Base-by-base conservation (phyloP, 139 green algal species). In the Picochlorum costavermella region DNA sequence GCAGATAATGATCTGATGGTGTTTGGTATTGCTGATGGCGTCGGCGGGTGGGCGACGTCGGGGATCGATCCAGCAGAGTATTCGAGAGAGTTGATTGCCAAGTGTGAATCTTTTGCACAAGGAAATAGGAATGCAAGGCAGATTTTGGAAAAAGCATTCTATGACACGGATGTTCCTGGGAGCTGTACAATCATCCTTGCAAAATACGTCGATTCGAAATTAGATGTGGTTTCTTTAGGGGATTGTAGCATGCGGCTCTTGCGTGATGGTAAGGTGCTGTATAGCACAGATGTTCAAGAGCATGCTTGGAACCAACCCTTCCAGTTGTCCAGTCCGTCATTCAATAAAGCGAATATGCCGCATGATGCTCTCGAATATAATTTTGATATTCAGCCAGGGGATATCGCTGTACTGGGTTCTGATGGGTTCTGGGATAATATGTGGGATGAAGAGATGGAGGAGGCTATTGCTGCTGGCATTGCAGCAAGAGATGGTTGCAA, bases 381-480 rank as follows among this genome's bases (percentile, higher is more conserved):
- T 29, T 16, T 93, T 40, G 55, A 59, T 46, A 37, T 69, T 6
- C 23, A 50, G 26, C 5, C 44, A 23, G 61, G 67, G 11, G 92
- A 96, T 72, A 50, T 95, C 6, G 53, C 97, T 29, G 69, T 97
- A 1, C 57, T 94, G 37, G 94, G 80, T 62, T 88, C 81, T 0
- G 94, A 99, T 67, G 94, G 94, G 8, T 71, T 99, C 56, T 96
- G 93, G 60, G 94, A 99, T 80, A 99, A 99, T 75, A 49, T 99
- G 29, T 97, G 86, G 80, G 80, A 94, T 56, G 66, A 88, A 2
- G 84, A 96, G 67, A 63, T 99, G 26, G 73, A 67, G 20, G 33
- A 55, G 13, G 36, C 90, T 5, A 76, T 88, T 13, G 53, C 55
- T 16, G 56, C 46, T 37, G 49, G 29, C n/a, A 56, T 70, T 50